phyloP scores from a whole-genome alignment of 129 eudicot species.

The Flaveria bidentis region DNA sequence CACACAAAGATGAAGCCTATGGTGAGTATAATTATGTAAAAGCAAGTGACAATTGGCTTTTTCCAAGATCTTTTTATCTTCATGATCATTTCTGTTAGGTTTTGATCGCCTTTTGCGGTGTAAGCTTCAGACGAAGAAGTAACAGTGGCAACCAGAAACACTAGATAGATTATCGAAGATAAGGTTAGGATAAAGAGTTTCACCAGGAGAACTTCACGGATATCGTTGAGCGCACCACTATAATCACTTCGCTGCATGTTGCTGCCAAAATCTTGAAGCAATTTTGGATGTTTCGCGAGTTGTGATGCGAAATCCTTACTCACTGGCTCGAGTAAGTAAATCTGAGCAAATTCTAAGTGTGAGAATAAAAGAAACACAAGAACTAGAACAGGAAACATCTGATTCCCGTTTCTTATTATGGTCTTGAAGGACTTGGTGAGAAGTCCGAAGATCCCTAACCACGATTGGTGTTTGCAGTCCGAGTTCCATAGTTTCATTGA shows the following conservation, averaged over 20 bases:
- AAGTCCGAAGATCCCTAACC: slow-evolving; percentile 32
- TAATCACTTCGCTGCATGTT: not conserved
- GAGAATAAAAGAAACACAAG: slow-evolving; percentile 34
- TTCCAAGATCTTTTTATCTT: slow-evolving; percentile 21
- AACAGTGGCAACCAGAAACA: slow-evolving; percentile 31
- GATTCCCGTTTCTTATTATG: slow-evolving; percentile 18
- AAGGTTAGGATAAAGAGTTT: not conserved
- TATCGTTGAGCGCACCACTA: not conserved
- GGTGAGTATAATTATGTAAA: slow-evolving; percentile 28
- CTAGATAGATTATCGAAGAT: slow-evolving; percentile 7
- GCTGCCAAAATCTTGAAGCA: slow-evolving; percentile 9
- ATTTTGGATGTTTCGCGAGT: slow-evolving; percentile 2
- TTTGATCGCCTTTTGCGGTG: slow-evolving; percentile 19
- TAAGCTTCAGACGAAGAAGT: slow-evolving; percentile 31
- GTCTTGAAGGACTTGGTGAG: slow-evolving; percentile 32
- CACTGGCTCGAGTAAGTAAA: slow-evolving; percentile 21
- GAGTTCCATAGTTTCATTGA: slow-evolving; percentile 16
- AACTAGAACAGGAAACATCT: slow-evolving; percentile 19
- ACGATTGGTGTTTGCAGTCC: slow-evolving; percentile 1
- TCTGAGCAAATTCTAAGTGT: slow-evolving; percentile 17
- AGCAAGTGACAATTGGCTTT: slow-evolving; percentile 13
- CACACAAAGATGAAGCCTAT: not conserved
- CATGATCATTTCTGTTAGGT: slow-evolving; percentile 18
- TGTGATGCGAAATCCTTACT: slow-evolving; percentile 12
- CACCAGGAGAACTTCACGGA: not conserved